Conservation (phyloP, 1,284 basidiomycete genomes). For the Boletus semigastroideus region DNA sequence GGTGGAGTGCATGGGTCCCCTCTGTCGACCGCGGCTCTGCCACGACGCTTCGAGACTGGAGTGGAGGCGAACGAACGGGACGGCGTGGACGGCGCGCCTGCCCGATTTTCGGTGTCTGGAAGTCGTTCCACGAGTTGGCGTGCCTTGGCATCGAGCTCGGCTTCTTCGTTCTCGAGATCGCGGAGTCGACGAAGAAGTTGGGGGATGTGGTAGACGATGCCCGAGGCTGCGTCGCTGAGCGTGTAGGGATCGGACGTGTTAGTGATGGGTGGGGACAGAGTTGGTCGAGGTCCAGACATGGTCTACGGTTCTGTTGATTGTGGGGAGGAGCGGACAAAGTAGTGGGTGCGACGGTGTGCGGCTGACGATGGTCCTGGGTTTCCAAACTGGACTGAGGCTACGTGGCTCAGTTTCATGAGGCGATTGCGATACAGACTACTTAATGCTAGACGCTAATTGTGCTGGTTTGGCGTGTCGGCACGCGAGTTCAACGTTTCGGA, state of each 20-base stretch:
- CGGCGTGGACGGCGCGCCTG: background rate
- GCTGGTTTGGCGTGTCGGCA: no score
- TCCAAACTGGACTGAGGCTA: background rate
- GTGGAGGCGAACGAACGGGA: background rate
- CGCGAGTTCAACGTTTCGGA: no score
- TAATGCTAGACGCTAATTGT: no score
- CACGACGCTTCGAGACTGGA: constrained; percentile 5
- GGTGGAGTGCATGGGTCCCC: constrained; percentile 5
- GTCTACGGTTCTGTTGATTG: background rate
- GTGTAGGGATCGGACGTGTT: background rate
- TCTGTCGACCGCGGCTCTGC: background rate
- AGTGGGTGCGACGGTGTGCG: background rate
- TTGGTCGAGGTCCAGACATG: constrained; percentile 7
- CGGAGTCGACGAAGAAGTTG: constrained; percentile 21
- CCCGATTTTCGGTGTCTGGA: background rate
- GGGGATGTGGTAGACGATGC: constrained; percentile 18
- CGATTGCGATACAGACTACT: constrained; percentile 19
- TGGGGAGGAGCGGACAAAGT: no score
- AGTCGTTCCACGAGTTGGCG: constrained; percentile 8
- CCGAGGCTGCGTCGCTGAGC: constrained; percentile 16
- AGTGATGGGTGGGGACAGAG: background rate
- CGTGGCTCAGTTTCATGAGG: constrained; percentile 13
- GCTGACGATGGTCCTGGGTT: background rate
- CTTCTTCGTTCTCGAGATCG: constrained; percentile 26
- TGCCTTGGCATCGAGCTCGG: constrained; percentile 18